Evolutionary conservation across 352 stramenopile genomes (phyloP), one percentile per base, ranked within the genome.

Genomic region (Globisporangium perplexum): DNA sequence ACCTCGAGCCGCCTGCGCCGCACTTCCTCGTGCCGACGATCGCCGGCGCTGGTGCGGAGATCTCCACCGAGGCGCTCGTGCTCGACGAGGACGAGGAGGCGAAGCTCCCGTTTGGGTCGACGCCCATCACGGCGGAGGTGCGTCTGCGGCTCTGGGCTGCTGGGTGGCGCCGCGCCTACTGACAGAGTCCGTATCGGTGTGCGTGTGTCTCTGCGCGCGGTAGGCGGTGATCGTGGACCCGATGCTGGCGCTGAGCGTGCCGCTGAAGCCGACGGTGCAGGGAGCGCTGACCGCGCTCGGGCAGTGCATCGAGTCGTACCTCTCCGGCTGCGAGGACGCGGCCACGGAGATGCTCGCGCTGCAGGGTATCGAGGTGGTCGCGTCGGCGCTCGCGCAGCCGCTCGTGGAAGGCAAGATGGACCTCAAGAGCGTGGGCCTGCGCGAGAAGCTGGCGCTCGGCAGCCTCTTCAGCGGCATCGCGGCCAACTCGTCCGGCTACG

Each of bases 251-350:
- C 35, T 87, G 26, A 88, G 66, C 11, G 74, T 90, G 38, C 79
- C 77, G 24, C 46, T 90, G 28, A 62, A 52, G 0, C 55, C 62
- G 33, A 88, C 74, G 1, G 66, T 86, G 7, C 77, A 87, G 55
- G 77, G 79, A 2, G 73, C 79, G 22, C 41, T 90, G 1, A 82
- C 77, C 2, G 68, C 77, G n/a, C 58, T 90, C 10, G 77, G 77
- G 0, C 79, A 90, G 45, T 90, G 79, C 57, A 68, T 90, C 22
- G 79, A 90, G 56, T 88, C 77, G 50, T 90, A 86, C 43, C 59
- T 90, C 48, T 52, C 77, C 17, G 78, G 78, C 24, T 79, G 68
- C 24, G 57, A 50, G 0, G 71, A 84, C 55, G 46, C 72, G 6
- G 66, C 63, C 14, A 72, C 65, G 0, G 74, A 77, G 23, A 44